Evolutionary conservation across 352 stramenopile species (phyloP).

Genomic region (Phytophthora europaea): DNA sequence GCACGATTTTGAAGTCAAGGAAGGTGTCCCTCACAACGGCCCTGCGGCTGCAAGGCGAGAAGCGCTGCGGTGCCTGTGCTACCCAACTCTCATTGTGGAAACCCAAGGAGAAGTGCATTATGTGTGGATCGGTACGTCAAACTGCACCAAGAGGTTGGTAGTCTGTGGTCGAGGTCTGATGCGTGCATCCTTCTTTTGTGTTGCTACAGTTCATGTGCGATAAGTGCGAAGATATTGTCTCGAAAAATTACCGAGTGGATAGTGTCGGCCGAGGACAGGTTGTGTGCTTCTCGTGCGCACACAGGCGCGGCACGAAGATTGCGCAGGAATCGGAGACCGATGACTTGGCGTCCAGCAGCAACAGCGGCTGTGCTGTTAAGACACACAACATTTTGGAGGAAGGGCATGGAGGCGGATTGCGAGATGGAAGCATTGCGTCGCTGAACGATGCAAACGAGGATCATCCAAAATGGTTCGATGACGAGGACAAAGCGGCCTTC

Average conservation of each 20-base stretch:
- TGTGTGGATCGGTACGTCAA: slow-evolving; percentile 72
- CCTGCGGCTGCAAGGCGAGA: slow-evolving; percentile 65
- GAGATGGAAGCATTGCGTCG: slow-evolving; percentile 29
- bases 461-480: slow-evolving; percentile 31
- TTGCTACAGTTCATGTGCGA: slow-evolving; percentile 73
- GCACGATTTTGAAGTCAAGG: slow-evolving; percentile 47
- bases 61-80: slow-evolving; percentile 68
- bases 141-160: background rate
- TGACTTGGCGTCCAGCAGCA: slow-evolving; percentile 13
- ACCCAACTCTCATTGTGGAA: slow-evolving; percentile 71
- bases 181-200: slow-evolving; percentile 1
- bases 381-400: slow-evolving; percentile 21
- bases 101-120: slow-evolving; percentile 61
- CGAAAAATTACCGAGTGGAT: slow-evolving; percentile 67
- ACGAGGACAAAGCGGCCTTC: slow-evolving; percentile 26
- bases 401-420: slow-evolving; percentile 17
- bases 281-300: slow-evolving; percentile 70
- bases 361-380: slow-evolving; percentile 9
- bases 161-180: slow-evolving; percentile 5
- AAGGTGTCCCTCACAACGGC: slow-evolving; percentile 45
- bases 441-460: slow-evolving; percentile 18
- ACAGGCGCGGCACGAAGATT: slow-evolving; percentile 51
- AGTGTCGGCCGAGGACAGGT: slow-evolving; percentile 42
- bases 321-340: slow-evolving; percentile 6
- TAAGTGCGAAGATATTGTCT: slow-evolving; percentile 70